A percentile compares a stretch with the other conserved stretches of the same genome.
Conservation (phyloP, 2,329 filamentous ascomycete species). For the Zymoseptoria tritici region DNA sequence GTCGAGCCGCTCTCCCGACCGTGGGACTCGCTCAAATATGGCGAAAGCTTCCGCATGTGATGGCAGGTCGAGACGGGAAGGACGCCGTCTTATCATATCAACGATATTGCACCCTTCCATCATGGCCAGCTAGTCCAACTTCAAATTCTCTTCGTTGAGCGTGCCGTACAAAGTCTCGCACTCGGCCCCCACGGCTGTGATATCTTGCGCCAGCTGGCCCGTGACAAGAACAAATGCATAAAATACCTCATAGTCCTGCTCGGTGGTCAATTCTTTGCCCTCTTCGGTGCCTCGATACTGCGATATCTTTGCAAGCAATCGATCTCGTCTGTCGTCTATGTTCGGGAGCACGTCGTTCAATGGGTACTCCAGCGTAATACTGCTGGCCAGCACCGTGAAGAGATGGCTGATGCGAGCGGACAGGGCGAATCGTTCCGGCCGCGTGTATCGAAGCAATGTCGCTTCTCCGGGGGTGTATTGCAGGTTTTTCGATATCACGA, state of each 20-base stretch:
- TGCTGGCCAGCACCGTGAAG: slow-evolving; percentile 76
- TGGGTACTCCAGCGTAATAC: slow-evolving; percentile 89
- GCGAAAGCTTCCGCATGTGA: too few relatives aligned
- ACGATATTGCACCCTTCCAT: background rate
- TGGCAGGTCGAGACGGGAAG: too few relatives aligned
- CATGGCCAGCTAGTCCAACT: slow-evolving; percentile 38
- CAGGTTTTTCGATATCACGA: slow-evolving; percentile 76
- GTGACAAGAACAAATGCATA: slow-evolving; percentile 77
- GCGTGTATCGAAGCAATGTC: slow-evolving; percentile 70
- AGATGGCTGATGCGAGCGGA: slow-evolving; percentile 89
- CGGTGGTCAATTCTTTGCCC: slow-evolving; percentile 46
- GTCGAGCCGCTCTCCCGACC: background rate
- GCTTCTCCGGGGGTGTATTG: slow-evolving; percentile 72
- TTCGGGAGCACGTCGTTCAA: slow-evolving; percentile 82
- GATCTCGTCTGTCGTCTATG: slow-evolving; percentile 71
- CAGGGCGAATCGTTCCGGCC: slow-evolving; percentile 68
- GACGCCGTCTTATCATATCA: too few relatives aligned
- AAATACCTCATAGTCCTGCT: slow-evolving; percentile 80
- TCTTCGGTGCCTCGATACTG: slow-evolving; percentile 68
- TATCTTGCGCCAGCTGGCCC: slow-evolving; percentile 37
- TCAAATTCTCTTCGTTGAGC: slow-evolving; percentile 54
- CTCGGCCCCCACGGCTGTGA: slow-evolving; percentile 24
- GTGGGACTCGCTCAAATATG: background rate
- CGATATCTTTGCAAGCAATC: slow-evolving; percentile 79
- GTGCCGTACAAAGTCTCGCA: slow-evolving; percentile 53